Evolutionary conservation across 2,329 filamentous ascomycete genomes (phyloP), one percentile per base, ranked within the genome.

Genomic region (Verticillium tricorpus): DNA sequence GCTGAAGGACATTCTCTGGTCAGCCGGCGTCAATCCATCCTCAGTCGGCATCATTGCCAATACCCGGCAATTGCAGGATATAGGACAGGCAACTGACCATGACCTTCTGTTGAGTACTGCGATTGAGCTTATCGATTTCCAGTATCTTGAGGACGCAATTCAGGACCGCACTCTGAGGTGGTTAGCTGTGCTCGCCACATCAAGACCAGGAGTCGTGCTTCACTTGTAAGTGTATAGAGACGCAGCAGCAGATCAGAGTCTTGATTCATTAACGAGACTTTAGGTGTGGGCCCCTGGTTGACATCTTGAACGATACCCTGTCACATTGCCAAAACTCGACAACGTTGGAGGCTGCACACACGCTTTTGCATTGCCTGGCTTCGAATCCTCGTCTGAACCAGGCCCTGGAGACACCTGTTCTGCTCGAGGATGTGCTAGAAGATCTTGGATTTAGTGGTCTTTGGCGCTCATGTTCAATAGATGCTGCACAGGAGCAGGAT

Each of bases 91-190:
- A 67, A 82, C 81, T 60, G 86, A 90, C 64, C 83, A 85, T 65
- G 85, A 89, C 63, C 70, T 90, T 14, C 73, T 90, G 17, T 77
- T 90, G 6, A 86, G 85, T 64, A 84, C 85, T 3, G 85, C 85
- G 1, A 86, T 90, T 61, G 82, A 85, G 68, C 77, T 90, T 52
- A 82, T 90, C 11, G 88, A 90, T 69, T 90, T 90, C 68, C 82
- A 84, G 61, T 84, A 83, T 62, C 75, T 89, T 8, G 87, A 90
- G 62, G 86, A 89, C 61, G 77, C 78, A 1, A 79, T 87, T 19
- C 87, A 90, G 69, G 81, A 82, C 54, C 79, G 85, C 15, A 84
- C 79, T 17, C 74, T 90, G 3, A 70, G 76, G 17, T 89, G 87
- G 85, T 77, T 90, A 39, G 85, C 83, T 59, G 77, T 82, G 58